Conservation (phyloP, 2,329 filamentous ascomycete genomes). For the Calcarisporium arbuscula region DNA sequence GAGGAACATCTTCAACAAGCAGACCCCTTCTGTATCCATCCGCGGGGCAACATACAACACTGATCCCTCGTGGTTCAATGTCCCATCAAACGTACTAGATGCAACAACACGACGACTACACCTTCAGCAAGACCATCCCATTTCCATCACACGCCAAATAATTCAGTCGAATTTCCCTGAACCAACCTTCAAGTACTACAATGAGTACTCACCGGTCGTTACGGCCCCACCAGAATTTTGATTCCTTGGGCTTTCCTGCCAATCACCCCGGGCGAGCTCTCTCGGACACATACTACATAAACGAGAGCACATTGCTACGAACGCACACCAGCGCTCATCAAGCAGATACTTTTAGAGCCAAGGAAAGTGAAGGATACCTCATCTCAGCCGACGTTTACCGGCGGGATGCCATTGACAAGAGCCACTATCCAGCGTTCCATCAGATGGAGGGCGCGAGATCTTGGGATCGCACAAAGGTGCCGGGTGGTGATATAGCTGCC, state of each 20-base stretch:
- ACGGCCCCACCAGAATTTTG: constrained; percentile 85
- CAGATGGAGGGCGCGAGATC: constrained; percentile 95
- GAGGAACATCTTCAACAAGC: too few species aligned
- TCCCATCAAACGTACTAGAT: constrained; percentile 66
- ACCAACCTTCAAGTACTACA: constrained; percentile 69
- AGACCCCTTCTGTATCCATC: constrained; percentile 42
- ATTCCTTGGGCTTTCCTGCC: constrained; percentile 84
- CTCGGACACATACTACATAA: constrained; percentile 95
- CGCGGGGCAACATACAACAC: constrained; percentile 58
- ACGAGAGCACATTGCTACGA: constrained; percentile 72
- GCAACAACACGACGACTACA: constrained; percentile 77
- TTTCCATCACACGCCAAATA: constrained; percentile 83
- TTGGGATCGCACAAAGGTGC: constrained; percentile 67
- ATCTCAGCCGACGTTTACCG: constrained; percentile 94
- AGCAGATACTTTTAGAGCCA: constrained; percentile 68
- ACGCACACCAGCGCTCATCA: constrained; percentile 97
- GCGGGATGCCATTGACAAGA: constrained; percentile 88
- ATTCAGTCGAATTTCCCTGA: constrained; percentile 82
- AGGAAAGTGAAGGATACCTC: constrained; percentile 73
- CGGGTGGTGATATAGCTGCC: constrained; percentile 51
- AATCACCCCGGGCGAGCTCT: constrained; percentile 83
- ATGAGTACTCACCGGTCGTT: constrained; percentile 75
- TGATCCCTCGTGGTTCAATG: constrained; percentile 78
- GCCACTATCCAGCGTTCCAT: constrained; percentile 95
- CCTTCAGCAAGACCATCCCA: constrained; percentile 81